phyloP scores from a whole-genome alignment of 257 asterid genomes.

The Penstemon barbatus region DNA sequence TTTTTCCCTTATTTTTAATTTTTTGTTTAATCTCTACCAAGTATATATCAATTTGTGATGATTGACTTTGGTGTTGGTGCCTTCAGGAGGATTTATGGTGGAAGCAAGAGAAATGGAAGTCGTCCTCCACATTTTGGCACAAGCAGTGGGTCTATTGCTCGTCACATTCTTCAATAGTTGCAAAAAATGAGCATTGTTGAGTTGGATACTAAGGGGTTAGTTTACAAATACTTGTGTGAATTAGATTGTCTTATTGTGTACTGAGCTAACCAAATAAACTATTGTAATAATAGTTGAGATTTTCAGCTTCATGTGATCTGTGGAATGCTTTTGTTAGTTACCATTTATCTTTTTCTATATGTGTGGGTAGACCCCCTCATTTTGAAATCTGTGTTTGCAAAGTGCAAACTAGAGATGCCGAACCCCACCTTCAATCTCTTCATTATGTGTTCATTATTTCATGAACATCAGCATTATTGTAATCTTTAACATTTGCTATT shows the following conservation, averaged over 20 bases:
- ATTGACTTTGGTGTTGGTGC: slow-evolving; percentile 65
- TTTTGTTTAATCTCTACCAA: too few species aligned
- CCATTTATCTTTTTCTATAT: too few species aligned
- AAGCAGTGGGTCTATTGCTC: slow-evolving; percentile 68
- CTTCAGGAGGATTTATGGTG: slow-evolving; percentile 79
- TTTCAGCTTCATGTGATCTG: not conserved
- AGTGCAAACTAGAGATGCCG: not conserved
- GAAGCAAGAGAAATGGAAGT: slow-evolving; percentile 80
- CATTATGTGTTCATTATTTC: too few species aligned
- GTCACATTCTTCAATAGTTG: slow-evolving; percentile 71
- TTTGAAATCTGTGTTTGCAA: not conserved
- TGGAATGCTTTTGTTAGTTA: too few species aligned
- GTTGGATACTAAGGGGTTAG: slow-evolving; percentile 59
- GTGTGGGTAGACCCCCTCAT: too few species aligned
- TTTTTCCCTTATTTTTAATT: too few species aligned
- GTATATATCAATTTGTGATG: too few species aligned
- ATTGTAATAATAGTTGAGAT: not conserved
- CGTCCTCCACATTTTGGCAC: slow-evolving; percentile 65
- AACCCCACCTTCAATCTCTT: too few species aligned
- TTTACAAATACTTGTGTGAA: not conserved
- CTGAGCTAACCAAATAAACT: too few species aligned
- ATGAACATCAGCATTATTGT: too few species aligned
- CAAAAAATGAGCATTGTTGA: slow-evolving; percentile 57
- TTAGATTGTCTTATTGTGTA: not conserved
- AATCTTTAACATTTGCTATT: not conserved